Base-by-base conservation (phyloP, 176 grass and related monocot genomes). In the Phoenix dactylifera region DNA sequence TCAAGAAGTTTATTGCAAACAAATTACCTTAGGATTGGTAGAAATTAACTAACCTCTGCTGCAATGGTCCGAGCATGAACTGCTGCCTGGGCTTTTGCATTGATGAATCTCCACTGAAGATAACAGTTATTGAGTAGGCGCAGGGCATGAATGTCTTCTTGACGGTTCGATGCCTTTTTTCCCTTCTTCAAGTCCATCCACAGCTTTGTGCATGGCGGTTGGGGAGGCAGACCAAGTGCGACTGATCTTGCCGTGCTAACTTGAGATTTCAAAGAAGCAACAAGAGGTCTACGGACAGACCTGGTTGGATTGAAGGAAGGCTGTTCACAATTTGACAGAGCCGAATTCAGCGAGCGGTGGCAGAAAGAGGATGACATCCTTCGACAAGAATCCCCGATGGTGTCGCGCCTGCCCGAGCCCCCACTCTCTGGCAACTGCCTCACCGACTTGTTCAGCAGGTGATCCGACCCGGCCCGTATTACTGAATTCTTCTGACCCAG, bases 341-440 rank as follows among this genome's bases (percentile, higher is more conserved):
- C 85, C 0, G 86, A 91, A 63, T 85, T 91, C 44, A 97, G 76
- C 0, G 92, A 97, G 0, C 87, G 72, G 61, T 82, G 65, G 77
- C 87, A 86, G 0, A 97, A 57, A 5, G 87, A 82, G 61, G 80
- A 91, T 1, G 87, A 82, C 3, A 70, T 75, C 35, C 80, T 74
- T 35, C 25, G 62, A 7, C 58, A 35, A 53, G 58, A 30, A 26
- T 62, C 69, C 1, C 54, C 50, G 1, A 24, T 17, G 5, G 4
- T 51, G 0, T 54, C 51, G 9, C 35, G 64, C 17, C 29, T 28
- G 30, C 60, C n/a, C 10, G 32, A 44, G 28, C n/a, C 19, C 15
- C 2, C 53, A 44, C 58, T 54, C 4, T 15, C 15, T 30, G 28
- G 28, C 2, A 35, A 18, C 18, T 50, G 22, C 35, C 24, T 72